These are phyloP conservation scores for Metrosideros polymorpha DNA, from an alignment of 441 rosid species.

Conservation along the genomic window DNA sequence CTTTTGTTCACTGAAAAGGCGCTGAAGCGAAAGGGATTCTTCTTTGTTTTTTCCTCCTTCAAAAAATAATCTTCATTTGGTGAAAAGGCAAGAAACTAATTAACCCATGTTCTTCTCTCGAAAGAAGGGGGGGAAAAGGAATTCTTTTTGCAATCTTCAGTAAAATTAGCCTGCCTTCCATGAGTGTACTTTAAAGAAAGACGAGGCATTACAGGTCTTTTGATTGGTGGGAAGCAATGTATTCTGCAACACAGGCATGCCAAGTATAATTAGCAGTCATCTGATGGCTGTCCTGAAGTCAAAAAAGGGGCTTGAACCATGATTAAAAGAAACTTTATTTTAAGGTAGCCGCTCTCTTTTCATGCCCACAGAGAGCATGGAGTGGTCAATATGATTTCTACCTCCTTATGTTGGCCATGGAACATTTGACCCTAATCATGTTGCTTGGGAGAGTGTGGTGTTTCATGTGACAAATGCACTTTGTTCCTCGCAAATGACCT, in stretches of 20 bases:
- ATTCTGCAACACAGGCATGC: neutral
- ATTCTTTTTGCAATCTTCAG: neutral
- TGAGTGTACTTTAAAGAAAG: neutral
- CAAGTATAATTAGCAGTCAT: neutral
- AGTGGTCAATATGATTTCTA: neutral
- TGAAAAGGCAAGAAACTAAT: neutral
- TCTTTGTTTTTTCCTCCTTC: neutral
- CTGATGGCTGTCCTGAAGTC: neutral
- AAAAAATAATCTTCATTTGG: neutral
- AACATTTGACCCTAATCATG: neutral
- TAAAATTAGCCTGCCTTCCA: neutral
- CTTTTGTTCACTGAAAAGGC: conserved; percentile 1
- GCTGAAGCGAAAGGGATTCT: neutral
- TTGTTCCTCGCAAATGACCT: neutral
- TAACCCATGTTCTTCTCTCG: neutral
- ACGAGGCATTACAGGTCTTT: neutral
- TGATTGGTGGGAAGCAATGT: neutral
- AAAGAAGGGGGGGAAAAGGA: neutral
- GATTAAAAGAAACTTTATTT: neutral
- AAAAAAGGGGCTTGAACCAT: neutral
- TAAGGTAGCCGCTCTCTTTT: neutral
- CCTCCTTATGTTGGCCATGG: neutral
- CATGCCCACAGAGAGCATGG: neutral
- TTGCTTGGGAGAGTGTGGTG: neutral
- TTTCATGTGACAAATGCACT: neutral